Base-by-base conservation (phyloP, 116 monocot species). In the Papilionanthe hybrid region DNA sequence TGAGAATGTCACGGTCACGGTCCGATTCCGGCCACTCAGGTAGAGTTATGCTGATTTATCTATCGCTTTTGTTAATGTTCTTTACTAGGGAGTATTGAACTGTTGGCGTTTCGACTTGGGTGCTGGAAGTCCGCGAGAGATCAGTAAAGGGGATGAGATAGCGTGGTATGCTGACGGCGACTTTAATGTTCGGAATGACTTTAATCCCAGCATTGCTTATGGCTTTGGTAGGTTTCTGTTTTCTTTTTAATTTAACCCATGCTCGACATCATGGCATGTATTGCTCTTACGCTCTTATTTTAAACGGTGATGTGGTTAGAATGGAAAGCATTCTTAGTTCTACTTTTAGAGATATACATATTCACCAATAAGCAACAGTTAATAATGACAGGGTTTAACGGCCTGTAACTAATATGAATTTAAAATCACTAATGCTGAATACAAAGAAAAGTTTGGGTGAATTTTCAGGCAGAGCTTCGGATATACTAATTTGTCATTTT, bases 91-190 rank as follows among this genome's bases (percentile, higher is more conserved):
- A 53, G 29, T 57, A 37, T 66, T 66, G 22, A 65, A 42, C 2
- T 49, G 7, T 72, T 76, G 29, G 17, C 23, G 75, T 75, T 2
- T 42, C 13, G 53, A 79, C n/a, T 73, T 79, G 0, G 58, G 71
- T 17, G 42, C 47, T 78, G 78, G 42, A 50, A 98, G 98, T 83
- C 84, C 87, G 75, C 79, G 98, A 47, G 98, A 98, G 88, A 93
- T 98, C 57, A 88, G 87, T 43, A 95, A 92, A 72, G 99, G 95
- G 23, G 95, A 93, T 69, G 99, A 99, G 85, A 82, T 99, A 25
- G 93, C 99, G 25, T 99, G 99, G 99, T 99, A 95, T 67, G 99
- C 95, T 2, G 95, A 99, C 74, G 99, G 95, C 18, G 95, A 99
- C 78, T 84, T 60, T 74, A 90, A 81, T 41, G 91, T 95, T n/a